phyloP scores from a whole-genome alignment of 306 rosid species.

The Quercus mongolica region DNA sequence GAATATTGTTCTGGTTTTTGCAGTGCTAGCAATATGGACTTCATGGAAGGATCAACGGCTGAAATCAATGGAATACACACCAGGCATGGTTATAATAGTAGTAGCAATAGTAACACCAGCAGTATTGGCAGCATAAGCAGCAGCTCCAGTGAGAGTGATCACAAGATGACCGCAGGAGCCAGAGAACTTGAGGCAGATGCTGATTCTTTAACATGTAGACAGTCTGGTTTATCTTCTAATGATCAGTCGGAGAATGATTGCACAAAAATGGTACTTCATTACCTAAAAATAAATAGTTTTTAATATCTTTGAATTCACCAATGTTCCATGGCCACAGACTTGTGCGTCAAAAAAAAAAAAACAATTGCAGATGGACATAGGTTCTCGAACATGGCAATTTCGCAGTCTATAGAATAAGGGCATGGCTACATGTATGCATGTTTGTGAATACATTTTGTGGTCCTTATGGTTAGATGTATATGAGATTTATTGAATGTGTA shows the following conservation, averaged over 20 bases:
- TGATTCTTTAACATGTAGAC: conserved; percentile 88
- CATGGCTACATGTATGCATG: not conserved
- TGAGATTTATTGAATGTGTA: not conserved
- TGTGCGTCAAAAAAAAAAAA: not conserved
- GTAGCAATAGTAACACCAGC: conserved; percentile 94
- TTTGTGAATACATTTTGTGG: not conserved
- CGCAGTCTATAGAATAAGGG: not conserved
- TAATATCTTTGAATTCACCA: conserved; percentile 4
- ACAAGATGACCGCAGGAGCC: conserved; percentile 64
- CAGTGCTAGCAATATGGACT: conserved; percentile 80
- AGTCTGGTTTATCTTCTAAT: conserved; percentile 67
- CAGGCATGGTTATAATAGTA: conserved; percentile 78
- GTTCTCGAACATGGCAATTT: not conserved
- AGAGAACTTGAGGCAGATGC: conserved; percentile 97
- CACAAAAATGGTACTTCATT: conserved; percentile 66
- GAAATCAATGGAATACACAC: conserved; percentile 60
- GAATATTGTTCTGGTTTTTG: conserved; percentile 34
- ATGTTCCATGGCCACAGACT: not conserved
- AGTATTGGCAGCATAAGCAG: conserved; percentile 90
- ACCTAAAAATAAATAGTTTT: conserved; percentile 9
- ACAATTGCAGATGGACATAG: conserved; percentile 1
- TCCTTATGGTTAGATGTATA: not conserved
- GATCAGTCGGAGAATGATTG: conserved; percentile 64
- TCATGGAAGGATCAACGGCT: conserved; percentile 57
- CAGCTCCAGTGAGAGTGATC: conserved; percentile 87